Evolutionary conservation across 306 rosid genomes (phyloP).

Genomic region (Ziziphus jujuba): DNA sequence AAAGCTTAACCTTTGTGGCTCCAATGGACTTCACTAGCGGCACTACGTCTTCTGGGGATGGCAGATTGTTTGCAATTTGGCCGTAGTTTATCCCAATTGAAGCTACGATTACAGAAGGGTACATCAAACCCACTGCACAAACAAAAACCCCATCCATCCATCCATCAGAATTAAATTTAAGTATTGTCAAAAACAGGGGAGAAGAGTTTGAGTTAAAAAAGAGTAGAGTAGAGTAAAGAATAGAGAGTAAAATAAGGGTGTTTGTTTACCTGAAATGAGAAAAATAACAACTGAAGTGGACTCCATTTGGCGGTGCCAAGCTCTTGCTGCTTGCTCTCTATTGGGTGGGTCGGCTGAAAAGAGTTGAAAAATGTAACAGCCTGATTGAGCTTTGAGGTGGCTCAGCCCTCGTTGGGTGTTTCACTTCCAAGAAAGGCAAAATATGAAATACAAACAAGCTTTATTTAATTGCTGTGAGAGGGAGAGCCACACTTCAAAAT

Average conservation of each 20-base stretch:
- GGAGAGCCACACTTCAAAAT: too few relatives aligned
- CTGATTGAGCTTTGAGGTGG: too few relatives aligned
- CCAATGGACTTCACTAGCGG: slow-evolving; percentile 73
- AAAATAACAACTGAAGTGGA: neutral
- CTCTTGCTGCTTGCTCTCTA: too few relatives aligned
- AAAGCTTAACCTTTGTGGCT: slow-evolving; percentile 81
- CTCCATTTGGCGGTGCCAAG: neutral
- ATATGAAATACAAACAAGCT: too few relatives aligned
- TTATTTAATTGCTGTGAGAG: too few relatives aligned
- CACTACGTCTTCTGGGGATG: slow-evolving; percentile 58
- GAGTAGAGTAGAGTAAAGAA: too few relatives aligned
- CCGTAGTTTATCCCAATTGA: slow-evolving; percentile 93
- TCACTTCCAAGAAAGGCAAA: too few relatives aligned
- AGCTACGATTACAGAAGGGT: slow-evolving; percentile 28
- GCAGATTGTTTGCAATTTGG: slow-evolving; percentile 88
- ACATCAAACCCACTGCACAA: slow-evolving; percentile 21
- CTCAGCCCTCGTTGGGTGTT: too few relatives aligned
- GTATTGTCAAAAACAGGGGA: neutral
- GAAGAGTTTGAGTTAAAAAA: too few relatives aligned
- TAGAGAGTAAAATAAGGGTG: neutral
- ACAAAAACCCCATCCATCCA: neutral
- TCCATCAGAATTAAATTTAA: neutral
- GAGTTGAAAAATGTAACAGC: too few relatives aligned
- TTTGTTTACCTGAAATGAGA: neutral
- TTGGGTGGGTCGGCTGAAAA: too few relatives aligned